Percentiles rank a stretch among this genome's conserved stretches.
Conservation (phyloP, 352 stramenopile genomes). For the Phytopythium helicoides region DNA sequence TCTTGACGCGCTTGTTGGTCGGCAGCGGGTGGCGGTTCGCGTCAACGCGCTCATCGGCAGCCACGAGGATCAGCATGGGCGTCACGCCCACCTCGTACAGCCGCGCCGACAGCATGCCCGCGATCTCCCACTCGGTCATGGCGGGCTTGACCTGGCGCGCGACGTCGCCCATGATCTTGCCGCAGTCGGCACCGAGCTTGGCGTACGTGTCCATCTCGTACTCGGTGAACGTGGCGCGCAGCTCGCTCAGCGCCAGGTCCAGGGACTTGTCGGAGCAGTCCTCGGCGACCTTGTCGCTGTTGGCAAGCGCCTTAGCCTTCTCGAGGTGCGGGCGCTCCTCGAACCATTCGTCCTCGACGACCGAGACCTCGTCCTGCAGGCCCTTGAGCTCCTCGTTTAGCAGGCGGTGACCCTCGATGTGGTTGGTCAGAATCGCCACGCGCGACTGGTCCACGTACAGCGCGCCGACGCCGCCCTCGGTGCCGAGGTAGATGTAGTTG, state of each 20-base stretch:
- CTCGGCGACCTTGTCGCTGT: conserved; percentile 13
- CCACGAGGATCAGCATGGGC: conserved; percentile 54
- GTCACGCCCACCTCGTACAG: conserved; percentile 48
- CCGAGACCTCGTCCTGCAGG: conserved; percentile 36
- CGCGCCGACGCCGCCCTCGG: conserved; percentile 46
- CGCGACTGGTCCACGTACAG: conserved; percentile 56
- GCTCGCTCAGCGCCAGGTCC: conserved; percentile 24
- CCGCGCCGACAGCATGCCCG: conserved; percentile 32
- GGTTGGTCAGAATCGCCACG: conserved; percentile 60
- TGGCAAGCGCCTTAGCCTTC: conserved; percentile 33
- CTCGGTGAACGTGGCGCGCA: conserved; percentile 47
- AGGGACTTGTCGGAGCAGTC: conserved; percentile 28
- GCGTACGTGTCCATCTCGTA: conserved; percentile 61
- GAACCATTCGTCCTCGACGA: conserved; percentile 60
- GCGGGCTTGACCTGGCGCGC: conserved; percentile 35
- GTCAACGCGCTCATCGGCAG: conserved; percentile 64
- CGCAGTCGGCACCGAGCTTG: conserved; percentile 52
- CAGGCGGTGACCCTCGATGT: conserved; percentile 70
- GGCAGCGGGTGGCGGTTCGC: conserved; percentile 64
- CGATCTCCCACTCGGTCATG: conserved; percentile 61
- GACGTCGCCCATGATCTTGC: conserved; percentile 56
- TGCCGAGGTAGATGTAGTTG: conserved; percentile 66
- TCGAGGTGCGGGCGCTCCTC: conserved; percentile 23
- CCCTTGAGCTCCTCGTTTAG: conserved; percentile 64
- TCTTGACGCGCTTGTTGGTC: conserved; percentile 63